Conservation (phyloP, 306 rosid genomes). For the Pachyrhizus erosus region DNA sequence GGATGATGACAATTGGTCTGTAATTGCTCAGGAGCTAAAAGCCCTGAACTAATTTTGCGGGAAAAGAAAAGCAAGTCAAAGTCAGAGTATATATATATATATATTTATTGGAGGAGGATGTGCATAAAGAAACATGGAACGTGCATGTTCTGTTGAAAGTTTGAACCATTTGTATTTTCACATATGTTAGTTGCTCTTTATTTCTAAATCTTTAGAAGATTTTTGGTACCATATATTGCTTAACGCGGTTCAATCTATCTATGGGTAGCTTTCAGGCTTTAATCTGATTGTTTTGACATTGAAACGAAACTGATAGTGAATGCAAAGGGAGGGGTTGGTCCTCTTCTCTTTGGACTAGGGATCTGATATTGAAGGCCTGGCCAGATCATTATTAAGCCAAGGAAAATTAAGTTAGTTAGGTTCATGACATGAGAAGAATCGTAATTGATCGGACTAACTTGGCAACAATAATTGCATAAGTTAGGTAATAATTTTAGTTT, state of each 20-base stretch:
- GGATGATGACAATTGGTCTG: constrained; percentile 25
- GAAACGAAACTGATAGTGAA: constrained; percentile 34
- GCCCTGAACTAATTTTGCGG: background rate
- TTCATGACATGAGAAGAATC: constrained; percentile 30
- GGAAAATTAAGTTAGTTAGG: constrained; percentile 41
- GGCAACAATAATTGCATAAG: constrained; percentile 40
- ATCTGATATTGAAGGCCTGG: constrained; percentile 30
- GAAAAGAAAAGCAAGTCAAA: constrained; percentile 37
- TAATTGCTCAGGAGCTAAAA: constrained; percentile 12
- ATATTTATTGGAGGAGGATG: constrained; percentile 18
- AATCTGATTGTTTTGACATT: background rate
- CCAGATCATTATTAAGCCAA: constrained; percentile 32
- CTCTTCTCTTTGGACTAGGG: background rate
- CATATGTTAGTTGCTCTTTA: background rate
- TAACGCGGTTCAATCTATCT: constrained; percentile 1
- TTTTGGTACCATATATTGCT: background rate
- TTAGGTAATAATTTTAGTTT: constrained; percentile 34
- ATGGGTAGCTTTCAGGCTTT: constrained; percentile 20
- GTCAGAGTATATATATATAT: constrained; percentile 8
- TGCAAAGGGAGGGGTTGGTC: background rate
- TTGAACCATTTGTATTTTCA: constrained; percentile 25
- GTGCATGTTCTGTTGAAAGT: constrained; percentile 41
- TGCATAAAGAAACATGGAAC: constrained; percentile 23
- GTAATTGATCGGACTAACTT: constrained; percentile 41
- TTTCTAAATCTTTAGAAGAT: constrained; percentile 6